Conservation (phyloP, 805 yeast species). For the Candida orba region DNA sequence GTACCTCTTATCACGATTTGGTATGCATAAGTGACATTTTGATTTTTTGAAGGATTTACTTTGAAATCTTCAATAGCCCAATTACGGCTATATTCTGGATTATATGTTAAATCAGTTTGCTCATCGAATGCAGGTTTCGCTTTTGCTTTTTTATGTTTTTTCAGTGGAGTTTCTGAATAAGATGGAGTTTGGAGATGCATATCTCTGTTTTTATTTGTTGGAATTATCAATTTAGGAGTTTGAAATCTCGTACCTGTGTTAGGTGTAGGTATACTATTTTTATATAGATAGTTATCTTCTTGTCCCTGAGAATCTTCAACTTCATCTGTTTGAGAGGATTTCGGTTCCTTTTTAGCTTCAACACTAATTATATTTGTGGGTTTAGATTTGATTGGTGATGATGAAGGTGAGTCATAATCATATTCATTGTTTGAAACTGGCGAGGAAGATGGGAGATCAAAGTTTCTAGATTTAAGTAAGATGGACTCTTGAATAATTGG, state of each 20-base stretch:
- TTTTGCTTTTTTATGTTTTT: slow-evolving; percentile 3
- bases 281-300: slow-evolving; percentile 3
- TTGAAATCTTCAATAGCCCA: slow-evolving; percentile 35
- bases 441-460: slow-evolving; percentile 11
- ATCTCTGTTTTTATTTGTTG: background rate
- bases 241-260: slow-evolving; percentile 7
- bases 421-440: slow-evolving; percentile 3
- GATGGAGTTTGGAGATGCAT: slow-evolving; percentile 12
- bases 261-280: slow-evolving; percentile 9
- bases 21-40: slow-evolving; percentile 25
- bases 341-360: slow-evolving; percentile 1
- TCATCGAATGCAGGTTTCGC: background rate
- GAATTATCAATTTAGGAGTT: slow-evolving; percentile 9
- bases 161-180: slow-evolving; percentile 14
- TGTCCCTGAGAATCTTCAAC: slow-evolving; percentile 8
- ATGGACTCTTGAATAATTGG: slow-evolving; percentile 11
- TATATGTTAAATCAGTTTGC: slow-evolving; percentile 10
- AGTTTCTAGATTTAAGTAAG: slow-evolving; percentile 9
- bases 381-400: slow-evolving; percentile 8
- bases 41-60: slow-evolving; percentile 27
- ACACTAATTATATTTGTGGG: background rate
- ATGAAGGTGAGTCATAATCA: background rate
- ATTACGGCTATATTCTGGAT: slow-evolving; percentile 19
- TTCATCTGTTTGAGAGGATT: slow-evolving; percentile 1
- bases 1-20: slow-evolving; percentile 29